A percentile compares a stretch with the other conserved stretches of the same genome.
Conservation (phyloP, 2,329 filamentous ascomycete genomes). For the Pseudogymnoascus sp. region DNA sequence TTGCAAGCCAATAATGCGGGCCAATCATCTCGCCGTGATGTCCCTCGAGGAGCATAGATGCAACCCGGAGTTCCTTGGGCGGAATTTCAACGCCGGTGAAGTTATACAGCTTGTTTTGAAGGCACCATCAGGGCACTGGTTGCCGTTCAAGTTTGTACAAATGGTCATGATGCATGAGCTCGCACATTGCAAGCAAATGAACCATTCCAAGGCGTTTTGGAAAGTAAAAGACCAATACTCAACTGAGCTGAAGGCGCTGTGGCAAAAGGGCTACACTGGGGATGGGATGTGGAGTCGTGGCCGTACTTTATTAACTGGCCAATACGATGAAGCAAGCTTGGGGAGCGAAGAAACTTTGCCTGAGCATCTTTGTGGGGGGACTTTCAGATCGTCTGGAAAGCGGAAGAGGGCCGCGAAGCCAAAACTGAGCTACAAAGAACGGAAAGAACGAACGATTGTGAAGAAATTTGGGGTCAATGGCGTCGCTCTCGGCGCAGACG, state of each 20-base stretch:
- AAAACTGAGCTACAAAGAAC: conserved; percentile 30
- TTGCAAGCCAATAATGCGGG: conserved; percentile 65
- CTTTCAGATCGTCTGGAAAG: conserved; percentile 52
- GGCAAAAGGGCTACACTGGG: conserved; percentile 63
- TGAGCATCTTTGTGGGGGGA: conserved; percentile 73
- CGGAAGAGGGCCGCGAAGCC: conserved; percentile 44
- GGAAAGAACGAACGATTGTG: conserved; percentile 45
- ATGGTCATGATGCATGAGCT: conserved; percentile 91
- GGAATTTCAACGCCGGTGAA: conserved; percentile 86
- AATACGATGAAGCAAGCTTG: conserved; percentile 48
- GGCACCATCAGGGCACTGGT: conserved; percentile 58
- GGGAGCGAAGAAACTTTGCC: conserved; percentile 49
- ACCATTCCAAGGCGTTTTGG: conserved; percentile 78
- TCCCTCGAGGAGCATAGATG: conserved; percentile 74
- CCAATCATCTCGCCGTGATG: conserved; percentile 55
- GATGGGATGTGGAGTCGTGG: conserved; percentile 80
- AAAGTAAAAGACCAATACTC: conserved; percentile 66
- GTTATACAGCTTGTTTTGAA: conserved; percentile 78
- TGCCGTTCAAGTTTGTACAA: conserved; percentile 76
- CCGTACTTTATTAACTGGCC: conserved; percentile 50
- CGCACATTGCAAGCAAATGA: conserved; percentile 87
- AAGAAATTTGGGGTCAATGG: conserved; percentile 49
- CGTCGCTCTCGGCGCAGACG: conserved; percentile 41
- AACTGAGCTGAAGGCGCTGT: conserved; percentile 60
- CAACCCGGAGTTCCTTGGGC: conserved; percentile 79